Evolutionary conservation across 352 stramenopile species (phyloP), one percentile per base, ranked within the genome.

Genomic region (Globisporangium camurandrum): DNA sequence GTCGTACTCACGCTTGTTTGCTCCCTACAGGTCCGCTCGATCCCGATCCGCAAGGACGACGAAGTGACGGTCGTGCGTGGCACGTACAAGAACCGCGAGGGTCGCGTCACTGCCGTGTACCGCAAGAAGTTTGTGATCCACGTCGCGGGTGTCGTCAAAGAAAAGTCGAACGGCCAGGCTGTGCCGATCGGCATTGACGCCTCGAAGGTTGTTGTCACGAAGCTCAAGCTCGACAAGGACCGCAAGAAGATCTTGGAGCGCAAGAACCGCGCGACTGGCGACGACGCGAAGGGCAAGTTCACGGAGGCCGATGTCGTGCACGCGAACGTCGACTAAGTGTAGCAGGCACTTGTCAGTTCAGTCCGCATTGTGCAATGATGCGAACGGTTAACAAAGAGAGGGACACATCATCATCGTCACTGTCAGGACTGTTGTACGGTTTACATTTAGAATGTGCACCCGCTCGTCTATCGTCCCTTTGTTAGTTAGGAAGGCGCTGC

Each of bases 121-220:
- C 93, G 97, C 68, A 99, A 98, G 80, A 99, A 99, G 86, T 99
- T 98, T 73, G 95, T 99, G 49, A 97, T 99, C 64, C 96, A 99
- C 81, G 90, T 99, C 56, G 97, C 99, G 71, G 92, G 96, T 64
- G 93, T 99, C 57, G 97, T 97, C 42, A 85, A 95, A 51, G 95
- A 99, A 66, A 99, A 99, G 91, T 93, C 91, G 49, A 99, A 99
- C 77, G 96, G 95, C 60, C 80, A 93, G 47, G 86, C 85, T 43
- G 94, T 99, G 56, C 89, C 94, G 38, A 93, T 99, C 54, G 96
- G 96, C 69, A 97, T 99, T 64, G 91, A 98, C 68, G 88, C 97
- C 37, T 99, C 95, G 45, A 98, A 98, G 76, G 84, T 99, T 48
- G 83, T 98, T 47, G 99, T 99, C 81, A 99, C 96, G 62, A 99